Conservation (phyloP, 106 monocot genomes). For the Dendrobium huoshanense region DNA sequence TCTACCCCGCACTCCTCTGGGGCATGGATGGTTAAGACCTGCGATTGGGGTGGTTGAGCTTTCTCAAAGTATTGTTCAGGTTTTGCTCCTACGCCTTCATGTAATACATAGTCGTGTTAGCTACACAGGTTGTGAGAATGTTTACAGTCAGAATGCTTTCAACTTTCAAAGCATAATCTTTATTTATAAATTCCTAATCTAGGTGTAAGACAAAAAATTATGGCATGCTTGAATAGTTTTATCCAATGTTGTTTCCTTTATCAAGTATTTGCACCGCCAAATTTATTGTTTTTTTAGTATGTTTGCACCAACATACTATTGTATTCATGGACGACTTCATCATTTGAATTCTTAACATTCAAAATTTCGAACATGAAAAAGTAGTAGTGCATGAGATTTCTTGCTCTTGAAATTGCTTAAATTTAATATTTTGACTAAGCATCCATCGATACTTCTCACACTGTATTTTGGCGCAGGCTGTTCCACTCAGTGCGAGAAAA, state of each 20-base stretch:
- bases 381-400: not conserved
- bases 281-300: not conserved
- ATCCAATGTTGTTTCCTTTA: not conserved
- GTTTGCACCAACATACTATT: not conserved
- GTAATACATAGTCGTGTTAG: not conserved
- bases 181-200: not conserved
- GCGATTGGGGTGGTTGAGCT: constrained; percentile 90
- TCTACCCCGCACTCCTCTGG: constrained; percentile 61
- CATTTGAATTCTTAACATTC: not conserved
- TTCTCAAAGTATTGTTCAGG: constrained; percentile 97
- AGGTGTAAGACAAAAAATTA: not conserved
- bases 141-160: not conserved
- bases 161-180: not conserved
- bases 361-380: not conserved
- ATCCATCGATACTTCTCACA: not conserved
- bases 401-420: not conserved
- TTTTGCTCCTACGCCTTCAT: constrained; percentile 2
- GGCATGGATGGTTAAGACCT: constrained; percentile 94
- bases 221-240: constrained; percentile 1
- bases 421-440: not conserved
- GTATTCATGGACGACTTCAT: not conserved
- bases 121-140: not conserved
- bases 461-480: constrained; percentile 46
- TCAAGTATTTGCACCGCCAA: not conserved
- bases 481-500: constrained; percentile 88